Percentiles rank a stretch among this genome's conserved stretches.
Conservation (phyloP, 768 basidiomycete species). For the Tylopilus subfusipes region DNA sequence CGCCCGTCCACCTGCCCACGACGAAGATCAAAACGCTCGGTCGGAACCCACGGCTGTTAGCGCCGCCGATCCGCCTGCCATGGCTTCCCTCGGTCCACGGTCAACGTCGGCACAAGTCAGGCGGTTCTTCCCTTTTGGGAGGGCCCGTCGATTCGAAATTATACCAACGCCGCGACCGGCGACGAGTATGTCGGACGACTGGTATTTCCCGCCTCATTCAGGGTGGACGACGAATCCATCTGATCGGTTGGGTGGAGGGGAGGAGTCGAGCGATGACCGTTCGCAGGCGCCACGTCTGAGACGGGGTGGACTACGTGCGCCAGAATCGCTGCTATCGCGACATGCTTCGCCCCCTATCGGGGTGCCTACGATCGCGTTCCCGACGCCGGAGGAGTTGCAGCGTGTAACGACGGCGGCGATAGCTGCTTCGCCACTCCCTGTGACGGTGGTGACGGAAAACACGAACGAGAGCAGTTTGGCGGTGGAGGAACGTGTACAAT, state of each 20-base stretch:
- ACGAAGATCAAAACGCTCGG: conserved; percentile 21
- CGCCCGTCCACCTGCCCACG: conserved; percentile 33
- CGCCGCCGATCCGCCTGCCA: neutral
- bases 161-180: conserved; percentile 32
- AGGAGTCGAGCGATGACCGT: conserved; percentile 37
- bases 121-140: conserved; percentile 57
- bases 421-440: neutral
- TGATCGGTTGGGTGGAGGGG: conserved; percentile 20
- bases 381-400: conserved; percentile 21
- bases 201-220: conserved; percentile 30
- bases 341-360: conserved; percentile 37
- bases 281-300: conserved; percentile 50
- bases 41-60: conserved; percentile 7
- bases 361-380: conserved; percentile 22
- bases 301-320: conserved; percentile 63
- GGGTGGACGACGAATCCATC: conserved; percentile 16
- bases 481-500: conserved; percentile 17
- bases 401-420: conserved; percentile 13
- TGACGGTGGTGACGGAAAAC: neutral
- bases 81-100: conserved; percentile 13
- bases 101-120: conserved; percentile 32
- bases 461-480: conserved; percentile 7
- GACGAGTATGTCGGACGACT: conserved; percentile 30
- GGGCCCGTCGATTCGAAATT: conserved; percentile 42
- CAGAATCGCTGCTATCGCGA: conserved; percentile 55